Evolutionary conservation across 495 filamentous ascomycete genomes (phyloP).

Genomic region (Penicillium turbatum): DNA sequence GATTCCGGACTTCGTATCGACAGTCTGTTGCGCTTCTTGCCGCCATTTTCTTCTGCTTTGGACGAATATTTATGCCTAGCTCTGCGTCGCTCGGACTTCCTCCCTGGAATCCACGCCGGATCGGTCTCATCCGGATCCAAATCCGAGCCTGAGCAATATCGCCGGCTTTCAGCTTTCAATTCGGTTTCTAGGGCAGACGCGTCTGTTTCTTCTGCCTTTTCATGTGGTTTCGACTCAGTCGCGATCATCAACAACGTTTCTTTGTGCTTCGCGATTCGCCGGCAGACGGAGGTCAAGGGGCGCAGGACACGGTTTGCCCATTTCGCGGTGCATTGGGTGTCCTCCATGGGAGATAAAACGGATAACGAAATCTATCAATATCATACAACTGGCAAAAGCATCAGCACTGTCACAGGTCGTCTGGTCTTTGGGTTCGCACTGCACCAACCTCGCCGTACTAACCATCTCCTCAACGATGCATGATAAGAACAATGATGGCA

Average conservation of each 20-base stretch:
- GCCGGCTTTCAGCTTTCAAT: background rate
- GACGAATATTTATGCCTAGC: constrained; percentile 38
- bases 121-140: constrained; percentile 40
- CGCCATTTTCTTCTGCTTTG: constrained; percentile 24
- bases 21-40: constrained; percentile 27
- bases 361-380: constrained; percentile 5
- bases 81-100: constrained; percentile 31
- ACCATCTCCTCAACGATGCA: constrained; percentile 12
- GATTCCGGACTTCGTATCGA: constrained; percentile 38
- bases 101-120: constrained; percentile 44
- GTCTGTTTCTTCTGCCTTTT: constrained; percentile 6
- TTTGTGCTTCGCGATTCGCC: constrained; percentile 43
- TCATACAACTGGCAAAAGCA: constrained; percentile 6
- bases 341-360: constrained; percentile 30
- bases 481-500: constrained; percentile 10
- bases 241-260: constrained; percentile 34
- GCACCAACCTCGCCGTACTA: constrained; percentile 3
- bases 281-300: constrained; percentile 43
- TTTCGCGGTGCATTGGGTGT: constrained; percentile 41
- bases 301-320: constrained; percentile 49
- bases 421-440: background rate
- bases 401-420: constrained; percentile 1
- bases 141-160: constrained; percentile 30
- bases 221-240: constrained; percentile 23
- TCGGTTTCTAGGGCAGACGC: background rate